Base-by-base conservation (phyloP, 2,329 filamentous ascomycete species). In the Beauveria caledonica region DNA sequence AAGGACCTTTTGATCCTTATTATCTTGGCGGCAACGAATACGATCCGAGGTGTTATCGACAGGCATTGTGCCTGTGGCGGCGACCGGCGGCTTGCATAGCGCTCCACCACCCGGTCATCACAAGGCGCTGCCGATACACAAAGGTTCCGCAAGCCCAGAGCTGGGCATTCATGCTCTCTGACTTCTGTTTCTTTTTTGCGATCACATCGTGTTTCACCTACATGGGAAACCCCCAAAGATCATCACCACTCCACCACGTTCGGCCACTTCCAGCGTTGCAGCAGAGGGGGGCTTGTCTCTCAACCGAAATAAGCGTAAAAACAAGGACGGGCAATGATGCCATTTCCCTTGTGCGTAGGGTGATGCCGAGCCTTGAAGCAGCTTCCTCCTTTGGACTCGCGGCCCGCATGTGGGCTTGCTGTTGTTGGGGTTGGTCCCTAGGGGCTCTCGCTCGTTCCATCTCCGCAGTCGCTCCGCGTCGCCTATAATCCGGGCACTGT, bases 321-420 rank as follows among this genome's bases (percentile, higher is more conserved):
- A 25, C 1, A 40, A 36, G 33, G 55, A 25, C 45, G 19, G 19
- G 45, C 23, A 36, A 49, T 50, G 45, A 58, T 58, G 45, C 13
- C 21, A 29, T 19, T 39, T 25, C 17, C 11, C 13, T 36, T 36
- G 8, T n/a, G 19, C 19, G 44, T 13, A 11, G n/a, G 44, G 6
- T 36, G 13, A 36, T 36, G 4, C 25, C n/a, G 27, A n/a, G 27
- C 10, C 8, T 42, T 17, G n/a, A 48, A 46, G 45, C 55, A 58
- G 55, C 55, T 58, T 58, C 55, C 55, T 50, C 45, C 45, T 58
- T 58, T 58, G 33, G 55, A 58, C 15, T n/a, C 50, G 55, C 23
- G 19, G 45, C 29, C 45, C 23, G 48, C 29, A 23, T 25, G 17
- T 27, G 27, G n/a, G 39, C 11, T n/a, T n/a, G n/a, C n/a, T 25